These are phyloP conservation scores for Ceriops tagal DNA, from an alignment of 345 rosid genomes.

Conservation along the genomic window DNA sequence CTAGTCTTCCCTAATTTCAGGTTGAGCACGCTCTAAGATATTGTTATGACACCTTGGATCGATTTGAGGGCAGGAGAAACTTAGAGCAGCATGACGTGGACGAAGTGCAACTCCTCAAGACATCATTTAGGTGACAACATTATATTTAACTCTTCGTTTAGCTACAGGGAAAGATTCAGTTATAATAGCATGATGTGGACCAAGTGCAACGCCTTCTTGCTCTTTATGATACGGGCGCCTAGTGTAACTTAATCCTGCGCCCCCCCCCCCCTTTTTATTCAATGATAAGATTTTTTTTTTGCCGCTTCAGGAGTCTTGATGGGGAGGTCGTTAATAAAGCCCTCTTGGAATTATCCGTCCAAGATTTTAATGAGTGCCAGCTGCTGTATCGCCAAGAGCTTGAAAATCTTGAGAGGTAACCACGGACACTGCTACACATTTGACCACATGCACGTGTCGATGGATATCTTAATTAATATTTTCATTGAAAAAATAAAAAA, in stretches of 20 bases:
- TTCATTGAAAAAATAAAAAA: neutral
- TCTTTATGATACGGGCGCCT: too few relatives aligned
- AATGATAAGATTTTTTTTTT: too few relatives aligned
- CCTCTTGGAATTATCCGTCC: slow-evolving; percentile 3
- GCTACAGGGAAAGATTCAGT: too few relatives aligned
- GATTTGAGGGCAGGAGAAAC: slow-evolving; percentile 9
- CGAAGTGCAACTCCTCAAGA: slow-evolving; percentile 6
- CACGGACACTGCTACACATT: neutral
- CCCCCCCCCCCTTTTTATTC: neutral
- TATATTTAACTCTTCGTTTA: neutral
- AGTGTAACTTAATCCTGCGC: neutral
- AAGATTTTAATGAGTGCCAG: slow-evolving; percentile 18
- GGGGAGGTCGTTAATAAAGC: neutral
- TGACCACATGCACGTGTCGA: too few relatives aligned
- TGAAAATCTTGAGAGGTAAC: slow-evolving; percentile 11
- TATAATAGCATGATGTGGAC: too few relatives aligned
- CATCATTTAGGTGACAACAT: slow-evolving; percentile 7
- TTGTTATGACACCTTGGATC: slow-evolving; percentile 18
- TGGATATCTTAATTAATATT: neutral
- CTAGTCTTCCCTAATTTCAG: neutral
- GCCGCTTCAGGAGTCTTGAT: neutral
- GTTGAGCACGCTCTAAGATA: slow-evolving; percentile 16
- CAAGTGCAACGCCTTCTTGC: too few relatives aligned
- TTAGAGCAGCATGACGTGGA: slow-evolving; percentile 7
- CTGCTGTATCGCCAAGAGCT: slow-evolving; percentile 11